Evolutionary conservation across 2,329 filamentous ascomycete species (phyloP), one percentile per base, ranked within the genome.

Genomic region (Colletotrichum neosansevieriae): DNA sequence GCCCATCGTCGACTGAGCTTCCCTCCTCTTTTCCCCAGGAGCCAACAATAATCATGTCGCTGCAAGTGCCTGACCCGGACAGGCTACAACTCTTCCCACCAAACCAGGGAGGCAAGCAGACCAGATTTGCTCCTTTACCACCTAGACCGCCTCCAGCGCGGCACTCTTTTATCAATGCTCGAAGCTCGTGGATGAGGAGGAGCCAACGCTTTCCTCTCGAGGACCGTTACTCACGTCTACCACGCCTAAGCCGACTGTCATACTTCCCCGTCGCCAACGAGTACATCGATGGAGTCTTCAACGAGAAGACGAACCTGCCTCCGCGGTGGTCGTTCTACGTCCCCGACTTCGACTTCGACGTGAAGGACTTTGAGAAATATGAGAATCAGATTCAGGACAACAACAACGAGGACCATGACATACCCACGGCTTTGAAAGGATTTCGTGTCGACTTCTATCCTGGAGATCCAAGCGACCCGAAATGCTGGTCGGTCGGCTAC

Each of bases 401-500:
- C 2, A 44, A 62, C 13, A 45, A 59, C 4, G n/a, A 57, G 2
- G 61, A 63, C 0, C 42, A 56, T 2, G 53, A 32, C 12, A 24
- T n/a, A 12, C 58, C 64, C 12, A 63, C 47, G 15, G 66, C 50
- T 1, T 32, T 71, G 9, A 69, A 71, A 42, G 81, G 81, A 21
- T 90, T 84, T 74, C 88, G 90, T 74, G 80, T 90, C 32, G 88
- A 90, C 73, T 89, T 87, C 75, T 84, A 85, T 32, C 83, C 82
- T 15, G 78, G 83, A 67, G 86, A 88, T 67, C 79, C 79, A 12
- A 78, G 79, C 17, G 87, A 90, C 70, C 88, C 89, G 0, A 82
- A 68, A 29, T 58, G 40, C 54, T 68, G 65, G 65, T 68, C 65
- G 13, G 40, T 38, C 2, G 47, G 45, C 3, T 68, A 68, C 24